Percentiles rank a stretch among this genome's conserved stretches.
phyloP scores from a whole-genome alignment of 2,329 filamentous ascomycete genomes.

The Colletotrichum sp. region DNA sequence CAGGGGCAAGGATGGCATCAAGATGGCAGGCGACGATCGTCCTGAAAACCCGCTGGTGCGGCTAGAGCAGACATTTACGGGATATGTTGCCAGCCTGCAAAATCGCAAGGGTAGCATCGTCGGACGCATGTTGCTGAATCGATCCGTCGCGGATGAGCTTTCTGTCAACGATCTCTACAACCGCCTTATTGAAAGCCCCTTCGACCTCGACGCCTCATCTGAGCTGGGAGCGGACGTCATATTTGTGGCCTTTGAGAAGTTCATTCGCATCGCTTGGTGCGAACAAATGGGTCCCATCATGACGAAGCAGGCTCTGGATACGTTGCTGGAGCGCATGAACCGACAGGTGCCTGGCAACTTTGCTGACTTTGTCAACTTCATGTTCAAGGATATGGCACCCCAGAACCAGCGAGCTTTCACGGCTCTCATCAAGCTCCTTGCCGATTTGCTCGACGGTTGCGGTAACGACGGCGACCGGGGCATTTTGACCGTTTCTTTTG shows the following conservation, averaged over 20 bases:
- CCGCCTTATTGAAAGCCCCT: conserved; percentile 81
- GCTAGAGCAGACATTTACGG: conserved; percentile 84
- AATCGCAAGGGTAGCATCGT: conserved; percentile 87
- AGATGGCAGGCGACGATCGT: conserved; percentile 52
- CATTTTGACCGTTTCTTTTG: conserved; percentile 85
- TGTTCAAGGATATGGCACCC: conserved; percentile 70
- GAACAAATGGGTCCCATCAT: conserved; percentile 88
- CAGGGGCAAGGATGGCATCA: conserved; percentile 50
- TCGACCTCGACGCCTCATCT: conserved; percentile 74
- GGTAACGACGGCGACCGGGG: conserved; percentile 91
- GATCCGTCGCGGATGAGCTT: conserved; percentile 75
- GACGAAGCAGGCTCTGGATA: conserved; percentile 71
- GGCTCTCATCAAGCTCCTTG: conserved; percentile 82
- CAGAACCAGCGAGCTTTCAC: conserved; percentile 80
- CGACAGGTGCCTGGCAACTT: conserved; percentile 76
- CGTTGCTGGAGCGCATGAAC: conserved; percentile 72
- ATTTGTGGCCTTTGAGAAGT: conserved; percentile 93
- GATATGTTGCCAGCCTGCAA: conserved; percentile 82
- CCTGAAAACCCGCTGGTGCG: conserved; percentile 72
- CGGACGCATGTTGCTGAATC: conserved; percentile 74
- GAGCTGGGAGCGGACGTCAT: conserved; percentile 84
- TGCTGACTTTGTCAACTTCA: conserved; percentile 68
- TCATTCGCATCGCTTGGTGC: conserved; percentile 85
- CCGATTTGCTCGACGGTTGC: conserved; percentile 87
- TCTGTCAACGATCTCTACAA: conserved; percentile 92